Base-by-base conservation (phyloP, 2,329 filamentous ascomycete species). In the Phaeoacremonium minimum region DNA sequence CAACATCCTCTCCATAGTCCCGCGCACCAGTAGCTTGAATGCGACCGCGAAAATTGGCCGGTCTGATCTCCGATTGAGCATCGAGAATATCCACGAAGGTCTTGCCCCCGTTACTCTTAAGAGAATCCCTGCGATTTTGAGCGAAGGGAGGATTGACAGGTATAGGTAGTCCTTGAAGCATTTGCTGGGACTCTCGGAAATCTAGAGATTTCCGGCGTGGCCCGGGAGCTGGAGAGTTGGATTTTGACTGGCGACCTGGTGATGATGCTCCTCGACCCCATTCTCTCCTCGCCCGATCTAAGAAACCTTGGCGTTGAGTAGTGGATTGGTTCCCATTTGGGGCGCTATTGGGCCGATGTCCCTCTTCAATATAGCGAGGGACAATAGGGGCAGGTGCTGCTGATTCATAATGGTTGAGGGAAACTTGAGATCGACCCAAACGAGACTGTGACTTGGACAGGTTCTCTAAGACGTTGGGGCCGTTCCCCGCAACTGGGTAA, bases 1-100 rank as follows among this genome's bases (percentile, higher is more conserved):
- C 78, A 2, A 83, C 76, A 49, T 82, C 78, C 50, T 84, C 80
- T n/a, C 73, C 78, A 45, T 77, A 81, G 33, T 75, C 69, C 30
- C 67, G 64, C 0, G 62, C 59, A 2, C 75, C 76, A 1, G 71
- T 51, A 1, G 75, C 74, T 37, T 66, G 54, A 4, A 78, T 47
- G 13, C 74, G 63, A 8, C 60, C 58, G 32, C 59, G 57, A 44
- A 78, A 77, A 41, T 75, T 64, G 3, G 63, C 57, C 0, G 67
- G 65, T 18, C 54, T 67, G 28, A 80, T 60, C 17, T 64, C 69
- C 1, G 73, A 72, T 41, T 76, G 71, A 1, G 76, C 77, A 44
- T 81, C 77, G 3, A 81, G 60, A 1, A 82, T 52, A 43, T 81
- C 75, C 32, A 80, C 64, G 37, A 66, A 61, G 4, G 55, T 50